Conservation (phyloP, 768 basidiomycete species). For the Xerocomellus intermedius region DNA sequence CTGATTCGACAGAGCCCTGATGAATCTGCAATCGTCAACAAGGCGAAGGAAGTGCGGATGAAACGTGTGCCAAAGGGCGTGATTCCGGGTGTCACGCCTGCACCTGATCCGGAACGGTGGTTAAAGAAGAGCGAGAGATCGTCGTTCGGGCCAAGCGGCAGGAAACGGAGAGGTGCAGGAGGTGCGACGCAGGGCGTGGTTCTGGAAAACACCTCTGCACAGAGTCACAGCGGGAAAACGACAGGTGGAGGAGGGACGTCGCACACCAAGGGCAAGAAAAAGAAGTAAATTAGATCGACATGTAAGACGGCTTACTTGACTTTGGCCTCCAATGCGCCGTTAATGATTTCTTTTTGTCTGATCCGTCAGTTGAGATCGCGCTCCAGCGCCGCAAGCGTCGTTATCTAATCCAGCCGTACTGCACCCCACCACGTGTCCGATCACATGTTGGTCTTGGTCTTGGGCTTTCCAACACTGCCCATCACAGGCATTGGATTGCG, state of each 20-base stretch:
- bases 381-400: slow-evolving; percentile 17
- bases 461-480: neutral
- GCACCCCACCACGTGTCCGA: slow-evolving; percentile 16
- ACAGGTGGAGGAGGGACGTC: slow-evolving; percentile 36
- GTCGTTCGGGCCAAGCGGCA: slow-evolving; percentile 48
- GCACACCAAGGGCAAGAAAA: slow-evolving; percentile 63
- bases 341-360: slow-evolving; percentile 23
- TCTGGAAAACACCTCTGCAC: slow-evolving; percentile 24
- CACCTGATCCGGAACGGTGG: slow-evolving; percentile 87
- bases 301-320: slow-evolving; percentile 19
- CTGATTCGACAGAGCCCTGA: slow-evolving; percentile 28
- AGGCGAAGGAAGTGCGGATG: slow-evolving; percentile 52
- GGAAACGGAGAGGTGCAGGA: slow-evolving; percentile 52
- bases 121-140: slow-evolving; percentile 82
- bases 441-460: neutral
- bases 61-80: slow-evolving; percentile 76
- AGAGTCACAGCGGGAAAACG: slow-evolving; percentile 34
- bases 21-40: slow-evolving; percentile 37
- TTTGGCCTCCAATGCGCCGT: slow-evolving; percentile 17
- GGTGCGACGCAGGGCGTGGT: slow-evolving; percentile 70
- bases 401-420: slow-evolving; percentile 31
- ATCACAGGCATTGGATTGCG: neutral
- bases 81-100: slow-evolving; percentile 72
- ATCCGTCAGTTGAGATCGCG: slow-evolving; percentile 20
- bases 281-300: slow-evolving; percentile 47